Percentiles rank a stretch among this genome's conserved stretches.
Evolutionary conservation across 441 rosid genomes (phyloP).

Genomic region (Populus trichocarpa): DNA sequence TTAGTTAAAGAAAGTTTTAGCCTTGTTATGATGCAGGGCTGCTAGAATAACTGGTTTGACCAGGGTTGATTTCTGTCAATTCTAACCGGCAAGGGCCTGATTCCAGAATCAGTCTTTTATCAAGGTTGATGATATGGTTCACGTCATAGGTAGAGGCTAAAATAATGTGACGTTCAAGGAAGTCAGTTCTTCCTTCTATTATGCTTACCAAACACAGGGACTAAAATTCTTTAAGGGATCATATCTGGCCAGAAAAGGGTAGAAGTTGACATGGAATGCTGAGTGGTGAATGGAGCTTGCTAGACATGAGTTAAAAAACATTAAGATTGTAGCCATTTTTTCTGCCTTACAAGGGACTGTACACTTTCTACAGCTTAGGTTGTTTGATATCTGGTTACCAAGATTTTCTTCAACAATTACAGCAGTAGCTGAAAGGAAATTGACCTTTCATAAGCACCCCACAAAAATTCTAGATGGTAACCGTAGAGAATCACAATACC

Average conservation of each 20-base stretch:
- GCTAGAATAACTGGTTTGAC: not conserved
- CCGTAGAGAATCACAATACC: not conserved
- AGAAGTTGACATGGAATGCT: not conserved
- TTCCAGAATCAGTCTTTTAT: not conserved
- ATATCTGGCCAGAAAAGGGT: not conserved
- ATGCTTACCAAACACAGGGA: not conserved
- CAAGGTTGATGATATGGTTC: not conserved
- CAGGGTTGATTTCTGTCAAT: not conserved
- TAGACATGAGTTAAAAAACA: not conserved
- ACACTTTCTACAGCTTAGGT: too few species aligned
- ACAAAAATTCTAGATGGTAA: not conserved
- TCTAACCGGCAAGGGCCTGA: not conserved
- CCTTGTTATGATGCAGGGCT: not conserved
- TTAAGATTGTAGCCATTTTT: not conserved
- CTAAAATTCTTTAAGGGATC: not conserved
- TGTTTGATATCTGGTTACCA: not conserved
- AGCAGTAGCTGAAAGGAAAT: not conserved
- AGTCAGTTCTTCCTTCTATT: not conserved
- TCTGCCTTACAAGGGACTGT: not conserved
- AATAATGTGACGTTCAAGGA: not conserved
- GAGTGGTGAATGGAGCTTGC: not conserved
- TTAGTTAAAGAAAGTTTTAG: not conserved
- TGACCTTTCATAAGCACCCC: not conserved
- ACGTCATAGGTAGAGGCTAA: too few species aligned
- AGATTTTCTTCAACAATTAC: not conserved